Evolutionary conservation across 306 rosid species (phyloP), one percentile per base, ranked within the genome.

Genomic region (Fragaria iinumae): DNA sequence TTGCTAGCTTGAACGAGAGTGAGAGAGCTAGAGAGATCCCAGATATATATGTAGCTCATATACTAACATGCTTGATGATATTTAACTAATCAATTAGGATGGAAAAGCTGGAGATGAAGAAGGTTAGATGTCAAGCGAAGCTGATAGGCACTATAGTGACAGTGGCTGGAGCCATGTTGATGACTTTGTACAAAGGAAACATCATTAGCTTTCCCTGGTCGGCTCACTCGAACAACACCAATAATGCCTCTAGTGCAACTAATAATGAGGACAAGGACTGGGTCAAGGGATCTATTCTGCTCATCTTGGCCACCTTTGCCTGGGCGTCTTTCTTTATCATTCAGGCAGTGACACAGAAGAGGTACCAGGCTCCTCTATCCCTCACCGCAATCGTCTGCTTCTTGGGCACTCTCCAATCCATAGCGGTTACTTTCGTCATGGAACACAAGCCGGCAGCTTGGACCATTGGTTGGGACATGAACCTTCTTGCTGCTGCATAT

Each of bases 381-480:
- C 91, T 93, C 23, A 93, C 97, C 69, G 76, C 96, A 59, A 77
- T 90, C 7, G 67, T 93, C 49, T 93, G 98, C 85, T 85, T 91
- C 76, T 6, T 93, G 4, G 98, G 98, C 8, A 90, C 97, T 3
- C 76, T 93, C 32, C 96, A 90, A 65, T 92, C 92, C 14, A 67
- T 76, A 72, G 97, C 82, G 29, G 93, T 89, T 23, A 86, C 98
- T 23, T 80, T 88, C 43, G 96, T 91, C 5, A 79, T 84, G 77
- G 98, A 93, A 62, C 93, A 80, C 81, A 80, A 89, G 8, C 29
- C 88, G 69, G 86, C 90, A 2, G 94, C 80, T n/a, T 93, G 98
- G 98, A 81, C 55, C 38, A 87, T 93, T 84, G 98, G 98, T 17
- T 86, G 93, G 88, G 98, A 93, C 75, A 93, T 90, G 88, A 91